phyloP scores from a whole-genome alignment of 345 rosid genomes.

The Gossypium rotundifolium region DNA sequence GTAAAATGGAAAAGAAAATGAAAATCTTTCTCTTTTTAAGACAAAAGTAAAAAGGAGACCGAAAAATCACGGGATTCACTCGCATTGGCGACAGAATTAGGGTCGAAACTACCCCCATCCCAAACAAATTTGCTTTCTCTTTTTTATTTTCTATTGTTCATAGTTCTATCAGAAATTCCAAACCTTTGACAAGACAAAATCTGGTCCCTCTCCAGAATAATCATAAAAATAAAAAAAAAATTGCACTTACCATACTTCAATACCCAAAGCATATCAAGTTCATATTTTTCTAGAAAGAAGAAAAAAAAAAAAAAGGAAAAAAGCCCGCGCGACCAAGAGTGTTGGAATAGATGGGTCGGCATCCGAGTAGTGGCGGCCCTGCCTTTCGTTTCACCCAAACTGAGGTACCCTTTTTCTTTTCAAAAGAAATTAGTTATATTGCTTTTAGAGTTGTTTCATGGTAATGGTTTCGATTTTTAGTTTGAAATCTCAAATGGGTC shows the following conservation, averaged over 20 bases:
- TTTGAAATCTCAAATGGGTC: slow-evolving; percentile 4
- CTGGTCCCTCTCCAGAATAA: background rate
- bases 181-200: background rate
- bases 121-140: background rate
- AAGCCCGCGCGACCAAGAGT: background rate
- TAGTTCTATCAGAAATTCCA: background rate
- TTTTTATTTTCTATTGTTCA: background rate
- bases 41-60: no score
- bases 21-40: no score
- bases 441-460: background rate
- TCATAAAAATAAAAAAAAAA: background rate
- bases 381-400: slow-evolving; percentile 77
- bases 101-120: background rate
- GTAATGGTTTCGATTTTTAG: background rate
- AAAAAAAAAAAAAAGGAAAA: background rate
- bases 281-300: background rate
- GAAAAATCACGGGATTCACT: no score
- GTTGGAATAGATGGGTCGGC: slow-evolving; percentile 63
- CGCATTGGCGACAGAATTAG: background rate
- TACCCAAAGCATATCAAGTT: background rate
- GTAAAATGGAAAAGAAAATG: no score
- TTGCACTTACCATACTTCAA: background rate
- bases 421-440: background rate
- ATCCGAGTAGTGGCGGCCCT: slow-evolving; percentile 93
- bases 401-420: slow-evolving; percentile 46